phyloP scores from a whole-genome alignment of 2,329 filamentous ascomycete genomes.

The Exophiala spinifera region DNA sequence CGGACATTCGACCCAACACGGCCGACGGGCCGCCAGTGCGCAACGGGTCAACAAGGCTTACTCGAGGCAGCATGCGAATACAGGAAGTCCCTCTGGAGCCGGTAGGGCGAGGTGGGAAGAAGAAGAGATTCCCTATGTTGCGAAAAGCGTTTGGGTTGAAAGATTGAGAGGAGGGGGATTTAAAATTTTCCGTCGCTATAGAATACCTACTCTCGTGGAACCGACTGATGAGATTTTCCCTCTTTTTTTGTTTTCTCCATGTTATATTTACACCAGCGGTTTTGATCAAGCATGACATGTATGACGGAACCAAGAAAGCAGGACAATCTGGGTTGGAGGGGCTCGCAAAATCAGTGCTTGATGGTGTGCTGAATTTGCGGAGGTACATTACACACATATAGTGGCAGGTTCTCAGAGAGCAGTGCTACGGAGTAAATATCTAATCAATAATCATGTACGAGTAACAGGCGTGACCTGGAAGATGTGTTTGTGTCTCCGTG shows the following conservation, averaged over 20 bases:
- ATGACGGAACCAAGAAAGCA: background rate
- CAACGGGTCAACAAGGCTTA: conserved; percentile 20
- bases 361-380: background rate
- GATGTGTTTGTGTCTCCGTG: no score
- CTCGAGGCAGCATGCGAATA: conserved; percentile 22
- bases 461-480: no score
- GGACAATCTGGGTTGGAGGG: background rate
- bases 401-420: background rate
- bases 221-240: background rate
- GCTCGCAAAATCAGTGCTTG: background rate
- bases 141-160: conserved; percentile 45
- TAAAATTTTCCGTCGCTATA: no score
- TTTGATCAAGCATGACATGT: conserved; percentile 5
- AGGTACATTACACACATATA: background rate
- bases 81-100: conserved; percentile 9
- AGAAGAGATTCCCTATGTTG: conserved; percentile 46
- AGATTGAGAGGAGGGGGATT: conserved; percentile 25
- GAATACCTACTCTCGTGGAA: background rate
- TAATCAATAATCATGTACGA: background rate
- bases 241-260: conserved; percentile 3
- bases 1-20: conserved; percentile 28
- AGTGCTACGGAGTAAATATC: background rate
- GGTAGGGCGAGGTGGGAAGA: conserved; percentile 37
- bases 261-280: conserved; percentile 4
- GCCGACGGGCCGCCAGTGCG: conserved; percentile 26